Percentiles rank a stretch among this genome's conserved stretches.
Evolutionary conservation across 2,329 filamentous ascomycete species (phyloP).

Genomic region (Thielaviopsis euricoi): DNA sequence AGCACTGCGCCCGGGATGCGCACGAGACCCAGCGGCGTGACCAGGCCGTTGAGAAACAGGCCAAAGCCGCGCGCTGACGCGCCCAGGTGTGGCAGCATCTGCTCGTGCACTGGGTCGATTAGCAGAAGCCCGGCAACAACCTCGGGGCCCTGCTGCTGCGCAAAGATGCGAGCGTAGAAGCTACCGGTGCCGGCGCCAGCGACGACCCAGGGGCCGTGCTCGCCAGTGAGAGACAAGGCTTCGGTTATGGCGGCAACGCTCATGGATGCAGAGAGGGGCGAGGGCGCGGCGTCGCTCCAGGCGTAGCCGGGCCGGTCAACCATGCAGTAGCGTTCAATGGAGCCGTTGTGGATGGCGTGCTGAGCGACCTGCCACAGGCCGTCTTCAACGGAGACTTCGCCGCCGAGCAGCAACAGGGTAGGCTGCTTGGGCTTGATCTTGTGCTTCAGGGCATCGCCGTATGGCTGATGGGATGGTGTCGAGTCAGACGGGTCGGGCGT

Average conservation of each 20-base stretch:
- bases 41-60: slow-evolving; percentile 22
- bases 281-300: slow-evolving; percentile 82
- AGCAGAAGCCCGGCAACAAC: slow-evolving; percentile 60
- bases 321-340: slow-evolving; percentile 82
- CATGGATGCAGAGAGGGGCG: slow-evolving; percentile 84
- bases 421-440: slow-evolving; percentile 33
- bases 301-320: slow-evolving; percentile 82
- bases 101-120: slow-evolving; percentile 75
- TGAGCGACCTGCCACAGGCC: slow-evolving; percentile 69
- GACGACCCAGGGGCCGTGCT: slow-evolving; percentile 77
- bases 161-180: slow-evolving; percentile 82
- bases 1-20: slow-evolving; percentile 68
- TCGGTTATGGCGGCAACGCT: slow-evolving; percentile 80
- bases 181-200: slow-evolving; percentile 76
- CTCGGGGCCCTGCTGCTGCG: slow-evolving; percentile 59
- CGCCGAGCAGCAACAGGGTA: slow-evolving; percentile 75
- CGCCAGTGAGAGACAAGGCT: slow-evolving; percentile 61
- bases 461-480: slow-evolving; percentile 14
- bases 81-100: slow-evolving; percentile 8
- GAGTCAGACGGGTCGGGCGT: not conserved
- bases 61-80: slow-evolving; percentile 2
- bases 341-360: slow-evolving; percentile 58
- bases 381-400: slow-evolving; percentile 62
- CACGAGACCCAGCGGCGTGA: slow-evolving; percentile 76
- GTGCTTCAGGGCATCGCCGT: not conserved